phyloP scores from a whole-genome alignment of 805 yeast genomes.

The Saturnispora serradocipensis region DNA sequence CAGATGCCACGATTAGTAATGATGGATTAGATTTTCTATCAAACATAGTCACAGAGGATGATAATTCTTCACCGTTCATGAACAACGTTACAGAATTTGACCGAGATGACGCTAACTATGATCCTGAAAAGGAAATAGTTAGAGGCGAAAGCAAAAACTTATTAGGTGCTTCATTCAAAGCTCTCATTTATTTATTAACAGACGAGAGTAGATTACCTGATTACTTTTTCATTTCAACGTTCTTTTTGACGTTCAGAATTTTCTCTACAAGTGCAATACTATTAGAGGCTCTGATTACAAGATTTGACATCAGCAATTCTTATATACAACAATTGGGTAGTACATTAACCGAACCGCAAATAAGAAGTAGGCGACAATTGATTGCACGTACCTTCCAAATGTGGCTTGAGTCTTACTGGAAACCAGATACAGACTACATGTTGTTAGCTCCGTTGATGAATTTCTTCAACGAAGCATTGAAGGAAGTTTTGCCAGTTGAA shows the following conservation, averaged over 20 bases:
- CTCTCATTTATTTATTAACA: slow-evolving; percentile 55
- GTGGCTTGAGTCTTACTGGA: slow-evolving; percentile 93
- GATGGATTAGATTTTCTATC: slow-evolving; percentile 39
- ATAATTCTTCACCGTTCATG: slow-evolving; percentile 22
- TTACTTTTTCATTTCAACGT: slow-evolving; percentile 60
- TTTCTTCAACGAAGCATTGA: slow-evolving; percentile 71
- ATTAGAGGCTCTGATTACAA: slow-evolving; percentile 53
- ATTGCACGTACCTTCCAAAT: slow-evolving; percentile 61
- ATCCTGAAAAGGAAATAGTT: slow-evolving; percentile 37
- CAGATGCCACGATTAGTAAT: slow-evolving; percentile 37
- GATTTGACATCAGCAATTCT: slow-evolving; percentile 47
- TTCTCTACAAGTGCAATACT: slow-evolving; percentile 62
- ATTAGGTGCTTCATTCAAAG: slow-evolving; percentile 64
- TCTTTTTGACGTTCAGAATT: slow-evolving; percentile 66
- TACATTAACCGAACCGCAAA: slow-evolving; percentile 16
- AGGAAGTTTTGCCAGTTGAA: slow-evolving; percentile 54
- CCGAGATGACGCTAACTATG: slow-evolving; percentile 9
- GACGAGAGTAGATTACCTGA: slow-evolving; percentile 58
- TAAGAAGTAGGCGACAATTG: slow-evolving; percentile 54
- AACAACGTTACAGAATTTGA: slow-evolving; percentile 14
- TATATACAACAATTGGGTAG: slow-evolving; percentile 20
- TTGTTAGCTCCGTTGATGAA: slow-evolving; percentile 63
- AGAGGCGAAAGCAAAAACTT: slow-evolving; percentile 42
- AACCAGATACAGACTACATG: slow-evolving; percentile 47
- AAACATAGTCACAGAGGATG: slow-evolving; percentile 16